A percentile compares a stretch with the other conserved stretches of the same genome.
Evolutionary conservation across 73 alveolate genomes (phyloP).

Genomic region (Paramecium sexaurelia): DNA sequence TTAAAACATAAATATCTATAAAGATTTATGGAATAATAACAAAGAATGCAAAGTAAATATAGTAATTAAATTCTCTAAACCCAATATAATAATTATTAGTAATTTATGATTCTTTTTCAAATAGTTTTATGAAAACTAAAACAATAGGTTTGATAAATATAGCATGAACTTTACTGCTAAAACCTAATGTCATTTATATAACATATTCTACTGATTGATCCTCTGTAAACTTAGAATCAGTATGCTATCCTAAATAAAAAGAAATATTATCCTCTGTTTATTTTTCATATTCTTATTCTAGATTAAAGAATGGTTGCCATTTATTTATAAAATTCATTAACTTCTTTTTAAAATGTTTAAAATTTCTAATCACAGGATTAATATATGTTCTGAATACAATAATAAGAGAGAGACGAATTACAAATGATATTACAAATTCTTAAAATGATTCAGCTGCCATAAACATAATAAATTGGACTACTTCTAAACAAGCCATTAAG

Average conservation of each 20-base stretch:
- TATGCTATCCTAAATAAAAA: conserved; percentile 44
- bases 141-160: conserved; percentile 17
- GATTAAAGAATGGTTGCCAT: not conserved
- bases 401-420: not conserved
- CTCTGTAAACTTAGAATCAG: conserved; percentile 36
- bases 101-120: not conserved
- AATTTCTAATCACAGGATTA: not conserved
- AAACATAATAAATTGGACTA: conserved; percentile 4
- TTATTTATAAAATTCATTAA: not conserved
- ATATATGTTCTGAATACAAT: conserved; percentile 34
- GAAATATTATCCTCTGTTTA: not conserved
- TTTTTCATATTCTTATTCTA: not conserved
- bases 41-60: conserved; percentile 35
- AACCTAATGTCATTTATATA: conserved; percentile 1
- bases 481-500: conserved; percentile 46
- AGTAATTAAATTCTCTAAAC: conserved; percentile 23
- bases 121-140: conserved; percentile 29
- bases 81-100: not conserved
- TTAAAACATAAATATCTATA: conserved; percentile 34
- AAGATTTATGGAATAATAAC: conserved; percentile 30
- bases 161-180: conserved; percentile 50
- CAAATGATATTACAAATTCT: not conserved
- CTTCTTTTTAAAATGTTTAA: not conserved
- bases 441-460: conserved; percentile 43
- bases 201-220: conserved; percentile 41